These are phyloP conservation scores for Stenogyne calaminthoides DNA, from an alignment of 305 asterid species.

Conservation along the genomic window DNA sequence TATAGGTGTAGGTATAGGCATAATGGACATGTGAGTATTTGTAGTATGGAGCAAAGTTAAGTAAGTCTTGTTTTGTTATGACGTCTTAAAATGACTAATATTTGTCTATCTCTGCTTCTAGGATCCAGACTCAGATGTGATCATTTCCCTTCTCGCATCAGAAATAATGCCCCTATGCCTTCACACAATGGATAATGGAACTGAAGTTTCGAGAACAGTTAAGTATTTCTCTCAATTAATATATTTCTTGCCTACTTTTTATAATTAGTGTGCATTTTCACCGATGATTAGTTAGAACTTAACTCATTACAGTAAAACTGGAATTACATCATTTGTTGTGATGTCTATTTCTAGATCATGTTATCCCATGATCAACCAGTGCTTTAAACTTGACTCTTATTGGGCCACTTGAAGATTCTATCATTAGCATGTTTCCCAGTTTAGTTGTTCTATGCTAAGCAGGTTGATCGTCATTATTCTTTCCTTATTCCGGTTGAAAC, in stretches of 20 bases:
- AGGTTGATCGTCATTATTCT: neutral
- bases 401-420: neutral
- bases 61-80: neutral
- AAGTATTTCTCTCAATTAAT: constrained; percentile 1
- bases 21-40: neutral
- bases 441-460: neutral
- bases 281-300: neutral
- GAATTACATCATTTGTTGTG: neutral
- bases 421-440: neutral
- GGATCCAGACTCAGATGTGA: constrained; percentile 37
- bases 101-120: constrained; percentile 17
- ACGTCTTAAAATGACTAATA: neutral
- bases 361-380: neutral
- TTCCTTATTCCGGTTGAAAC: neutral
- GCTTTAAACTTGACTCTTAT: neutral
- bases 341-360: neutral
- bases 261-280: neutral
- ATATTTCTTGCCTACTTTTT: neutral
- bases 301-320: neutral
- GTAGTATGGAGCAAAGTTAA: neutral
- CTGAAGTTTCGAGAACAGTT: constrained; percentile 31
- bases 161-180: constrained; percentile 45
- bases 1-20: neutral
- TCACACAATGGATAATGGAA: constrained; percentile 36
- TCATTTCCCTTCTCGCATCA: constrained; percentile 33